Evolutionary conservation across 306 rosid species (phyloP).

Genomic region (Castanospermum australe): DNA sequence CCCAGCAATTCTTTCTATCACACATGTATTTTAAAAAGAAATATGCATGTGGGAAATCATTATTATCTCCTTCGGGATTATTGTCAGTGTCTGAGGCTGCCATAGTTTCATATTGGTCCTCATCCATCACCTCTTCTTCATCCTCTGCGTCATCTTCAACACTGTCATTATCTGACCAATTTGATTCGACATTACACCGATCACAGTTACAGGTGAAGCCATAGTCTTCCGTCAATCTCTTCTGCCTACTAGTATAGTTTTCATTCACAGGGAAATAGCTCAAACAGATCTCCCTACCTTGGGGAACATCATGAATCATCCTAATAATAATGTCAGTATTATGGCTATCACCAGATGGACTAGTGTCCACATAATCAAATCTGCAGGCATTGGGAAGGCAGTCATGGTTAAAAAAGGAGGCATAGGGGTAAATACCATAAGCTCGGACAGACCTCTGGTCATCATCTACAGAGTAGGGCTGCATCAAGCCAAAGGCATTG

Average conservation of each 20-base stretch:
- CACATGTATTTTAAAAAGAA: conserved; percentile 79
- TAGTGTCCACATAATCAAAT: conserved; percentile 66
- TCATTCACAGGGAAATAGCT: conserved; percentile 82
- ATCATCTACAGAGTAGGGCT: conserved; percentile 47
- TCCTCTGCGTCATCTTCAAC: conserved; percentile 39
- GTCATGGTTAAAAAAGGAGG: conserved; percentile 79
- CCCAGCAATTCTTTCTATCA: conserved; percentile 60
- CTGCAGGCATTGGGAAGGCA: conserved; percentile 95
- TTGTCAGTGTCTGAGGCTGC: conserved; percentile 34
- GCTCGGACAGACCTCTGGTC: conserved; percentile 69
- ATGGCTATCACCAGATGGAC: conserved; percentile 5
- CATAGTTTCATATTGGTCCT: conserved; percentile 45
- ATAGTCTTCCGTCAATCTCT: conserved; percentile 70
- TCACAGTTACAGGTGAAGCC: conserved; percentile 77
- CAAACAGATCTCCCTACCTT: conserved; percentile 82
- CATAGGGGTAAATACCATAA: conserved; percentile 64
- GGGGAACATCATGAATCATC: conserved; percentile 79
- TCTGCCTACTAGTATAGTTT: conserved; percentile 59
- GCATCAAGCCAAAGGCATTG: conserved; percentile 80
- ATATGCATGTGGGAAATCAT: conserved; percentile 78
- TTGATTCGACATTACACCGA: conserved; percentile 72
- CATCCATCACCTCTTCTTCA: conserved; percentile 49
- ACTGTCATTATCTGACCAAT: conserved; percentile 67
- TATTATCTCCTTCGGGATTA: conserved; percentile 28
- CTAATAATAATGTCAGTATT: conserved; percentile 66